Evolutionary conservation across 2,329 filamentous ascomycete species (phyloP).

Genomic region (Aspergillus sp.): DNA sequence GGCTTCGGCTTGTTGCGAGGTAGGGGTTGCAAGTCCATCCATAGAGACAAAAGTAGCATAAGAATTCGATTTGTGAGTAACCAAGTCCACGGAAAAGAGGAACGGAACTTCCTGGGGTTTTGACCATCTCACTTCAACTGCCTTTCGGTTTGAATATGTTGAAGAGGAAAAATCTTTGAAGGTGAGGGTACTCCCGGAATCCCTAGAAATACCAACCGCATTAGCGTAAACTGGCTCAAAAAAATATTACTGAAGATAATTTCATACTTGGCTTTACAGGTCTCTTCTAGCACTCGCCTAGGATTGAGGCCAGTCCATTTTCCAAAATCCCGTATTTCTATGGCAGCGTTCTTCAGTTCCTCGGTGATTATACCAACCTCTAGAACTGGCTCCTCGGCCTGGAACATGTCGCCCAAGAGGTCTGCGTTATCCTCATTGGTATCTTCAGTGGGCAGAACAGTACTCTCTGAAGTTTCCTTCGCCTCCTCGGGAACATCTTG

Average conservation of each 20-base stretch:
- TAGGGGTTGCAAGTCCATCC: conserved; percentile 67
- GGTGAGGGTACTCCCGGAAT: conserved; percentile 61
- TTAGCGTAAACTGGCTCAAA: neutral
- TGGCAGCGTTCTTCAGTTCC: conserved; percentile 17
- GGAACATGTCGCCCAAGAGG: conserved; percentile 56
- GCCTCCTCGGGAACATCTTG: conserved; percentile 32
- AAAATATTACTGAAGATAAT: no score
- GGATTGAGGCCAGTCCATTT: conserved; percentile 75
- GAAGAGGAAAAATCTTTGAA: conserved; percentile 69
- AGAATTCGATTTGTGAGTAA: conserved; percentile 43
- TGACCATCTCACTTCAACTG: conserved; percentile 71
- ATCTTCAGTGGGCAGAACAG: conserved; percentile 25
- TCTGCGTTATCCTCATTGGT: conserved; percentile 30
- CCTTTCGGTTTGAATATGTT: conserved; percentile 70
- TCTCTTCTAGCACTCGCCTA: conserved; percentile 73
- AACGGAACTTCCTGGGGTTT: conserved; percentile 60
- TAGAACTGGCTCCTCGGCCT: conserved; percentile 36
- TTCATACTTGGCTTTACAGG: conserved; percentile 69
- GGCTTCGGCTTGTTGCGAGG: conserved; percentile 76
- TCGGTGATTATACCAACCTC: conserved; percentile 38
- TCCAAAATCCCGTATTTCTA: conserved; percentile 76
- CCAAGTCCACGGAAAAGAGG: conserved; percentile 34
- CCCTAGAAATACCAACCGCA: conserved; percentile 45
- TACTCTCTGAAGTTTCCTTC: conserved; percentile 13
- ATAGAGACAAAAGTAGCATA: conserved; percentile 63